Evolutionary conservation across 2,329 filamentous ascomycete species (phyloP).

Genomic region (Epichloe coenophiala): DNA sequence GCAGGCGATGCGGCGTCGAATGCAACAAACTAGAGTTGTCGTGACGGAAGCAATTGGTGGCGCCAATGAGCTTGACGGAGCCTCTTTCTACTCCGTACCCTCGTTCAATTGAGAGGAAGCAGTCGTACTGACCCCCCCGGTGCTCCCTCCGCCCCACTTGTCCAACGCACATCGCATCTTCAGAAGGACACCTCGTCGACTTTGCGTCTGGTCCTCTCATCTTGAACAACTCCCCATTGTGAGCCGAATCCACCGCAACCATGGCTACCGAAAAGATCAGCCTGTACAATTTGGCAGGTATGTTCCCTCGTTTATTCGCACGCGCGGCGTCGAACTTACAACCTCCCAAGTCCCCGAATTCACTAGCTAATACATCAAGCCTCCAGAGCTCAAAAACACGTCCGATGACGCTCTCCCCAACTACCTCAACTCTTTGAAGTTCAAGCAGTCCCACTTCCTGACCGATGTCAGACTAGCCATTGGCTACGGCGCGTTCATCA

Average conservation of each 20-base stretch:
- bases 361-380: background rate
- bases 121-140: no score
- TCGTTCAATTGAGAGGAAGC: no score
- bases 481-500: conserved; percentile 68
- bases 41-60: no score
- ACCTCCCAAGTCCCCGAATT: background rate
- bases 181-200: conserved; percentile 2
- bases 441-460: conserved; percentile 68
- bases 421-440: conserved; percentile 80
- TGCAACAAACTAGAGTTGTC: background rate
- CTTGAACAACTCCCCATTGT: background rate
- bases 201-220: background rate
- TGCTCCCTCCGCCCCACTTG: background rate
- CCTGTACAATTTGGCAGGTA: conserved; percentile 55
- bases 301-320: conserved; percentile 1
- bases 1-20: background rate
- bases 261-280: conserved; percentile 43
- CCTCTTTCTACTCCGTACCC: background rate
- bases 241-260: conserved; percentile 4
- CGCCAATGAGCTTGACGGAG: background rate
- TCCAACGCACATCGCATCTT: background rate
- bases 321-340: background rate
- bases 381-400: conserved; percentile 83
- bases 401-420: conserved; percentile 89
- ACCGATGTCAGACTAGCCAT: conserved; percentile 72